phyloP scores from a whole-genome alignment of 2,329 filamentous ascomycete genomes.

The Malbranchea zuffiana region DNA sequence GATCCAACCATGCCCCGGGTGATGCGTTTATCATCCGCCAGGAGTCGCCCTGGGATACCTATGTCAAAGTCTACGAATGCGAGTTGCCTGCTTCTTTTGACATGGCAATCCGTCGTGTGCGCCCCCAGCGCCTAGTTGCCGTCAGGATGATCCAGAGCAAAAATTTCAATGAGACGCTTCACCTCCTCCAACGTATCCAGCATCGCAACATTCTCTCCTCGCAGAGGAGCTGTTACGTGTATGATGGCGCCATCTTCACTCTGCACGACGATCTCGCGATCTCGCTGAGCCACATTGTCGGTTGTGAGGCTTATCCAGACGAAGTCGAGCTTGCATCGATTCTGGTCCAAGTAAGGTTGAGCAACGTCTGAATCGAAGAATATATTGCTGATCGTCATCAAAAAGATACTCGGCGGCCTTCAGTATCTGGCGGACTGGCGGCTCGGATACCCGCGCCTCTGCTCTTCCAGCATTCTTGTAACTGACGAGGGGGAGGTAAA shows the following conservation, averaged over 20 bases:
- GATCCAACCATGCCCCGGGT: too few species aligned
- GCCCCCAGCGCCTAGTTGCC: slow-evolving; percentile 9
- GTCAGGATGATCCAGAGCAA: slow-evolving; percentile 9
- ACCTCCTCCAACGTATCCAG: not conserved
- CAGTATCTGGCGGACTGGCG: slow-evolving; percentile 14
- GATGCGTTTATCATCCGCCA: slow-evolving; percentile 8
- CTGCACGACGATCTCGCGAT: too few species aligned
- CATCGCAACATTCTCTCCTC: not conserved
- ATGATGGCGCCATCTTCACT: too few species aligned
- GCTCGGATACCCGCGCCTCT: slow-evolving; percentile 19
- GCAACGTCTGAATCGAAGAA: slow-evolving; percentile 9
- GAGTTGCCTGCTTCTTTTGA: slow-evolving; percentile 15
- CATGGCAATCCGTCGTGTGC: slow-evolving; percentile 10
- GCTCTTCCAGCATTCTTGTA: slow-evolving; percentile 22
- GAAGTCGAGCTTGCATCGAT: slow-evolving; percentile 17
- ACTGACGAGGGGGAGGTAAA: slow-evolving; percentile 19
- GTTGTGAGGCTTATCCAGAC: slow-evolving; percentile 14
- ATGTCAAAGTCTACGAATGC: slow-evolving; percentile 16
- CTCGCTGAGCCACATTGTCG: too few species aligned
- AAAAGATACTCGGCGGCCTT: slow-evolving; percentile 18
- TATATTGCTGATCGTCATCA: slow-evolving; percentile 7
- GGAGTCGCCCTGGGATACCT: slow-evolving; percentile 19
- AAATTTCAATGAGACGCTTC: slow-evolving; percentile 11
- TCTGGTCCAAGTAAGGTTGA: slow-evolving; percentile 15
- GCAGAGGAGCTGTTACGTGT: too few species aligned